These are phyloP conservation scores for Pelargonium australe DNA, from an alignment of 441 rosid genomes.

Conservation along the genomic window DNA sequence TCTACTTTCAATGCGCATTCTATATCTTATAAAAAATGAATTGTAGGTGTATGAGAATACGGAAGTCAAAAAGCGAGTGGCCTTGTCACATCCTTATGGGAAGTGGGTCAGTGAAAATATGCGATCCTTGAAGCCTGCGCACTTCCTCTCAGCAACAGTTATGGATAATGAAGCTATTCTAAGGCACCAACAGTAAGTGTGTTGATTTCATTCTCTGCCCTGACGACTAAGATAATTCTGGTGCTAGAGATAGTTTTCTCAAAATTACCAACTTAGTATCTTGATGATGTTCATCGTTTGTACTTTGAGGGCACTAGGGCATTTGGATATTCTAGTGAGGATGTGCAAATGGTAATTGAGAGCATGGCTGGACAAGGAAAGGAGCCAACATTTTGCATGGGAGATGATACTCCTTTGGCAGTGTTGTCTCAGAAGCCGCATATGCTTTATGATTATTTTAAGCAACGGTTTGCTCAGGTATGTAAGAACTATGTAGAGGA, in stretches of 20 bases:
- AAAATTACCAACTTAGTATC: conserved; percentile 6
- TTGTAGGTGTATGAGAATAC: conserved; percentile 91
- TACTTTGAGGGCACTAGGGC: conserved; percentile 55
- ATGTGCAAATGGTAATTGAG: conserved; percentile 99
- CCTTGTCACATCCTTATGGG: conserved; percentile 77
- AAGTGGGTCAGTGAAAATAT: conserved; percentile 82
- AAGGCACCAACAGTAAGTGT: conserved; percentile 84
- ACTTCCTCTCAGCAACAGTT: conserved; percentile 56
- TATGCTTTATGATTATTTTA: conserved; percentile 93
- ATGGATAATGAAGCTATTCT: conserved; percentile 79
- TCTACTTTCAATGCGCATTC: conserved; percentile 12
- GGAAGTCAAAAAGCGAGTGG: conserved; percentile 83
- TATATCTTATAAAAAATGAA: conserved; percentile 17
- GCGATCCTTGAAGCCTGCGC: conserved; percentile 63
- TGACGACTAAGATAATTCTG: background rate
- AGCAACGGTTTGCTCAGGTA: conserved; percentile 99
- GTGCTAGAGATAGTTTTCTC: background rate
- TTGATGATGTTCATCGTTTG: conserved; percentile 20
- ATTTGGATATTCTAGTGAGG: conserved; percentile 97
- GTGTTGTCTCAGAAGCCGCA: conserved; percentile 81
- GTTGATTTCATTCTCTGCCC: conserved; percentile 17
- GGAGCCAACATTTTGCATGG: conserved; percentile 98
- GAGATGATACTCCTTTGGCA: conserved; percentile 84
- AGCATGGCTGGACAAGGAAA: conserved; percentile 95
- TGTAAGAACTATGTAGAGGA: conserved; percentile 10